A percentile compares a stretch with the other conserved stretches of the same genome.
phyloP scores from a whole-genome alignment of 2,329 filamentous ascomycete genomes.

The Drechslera avenae region DNA sequence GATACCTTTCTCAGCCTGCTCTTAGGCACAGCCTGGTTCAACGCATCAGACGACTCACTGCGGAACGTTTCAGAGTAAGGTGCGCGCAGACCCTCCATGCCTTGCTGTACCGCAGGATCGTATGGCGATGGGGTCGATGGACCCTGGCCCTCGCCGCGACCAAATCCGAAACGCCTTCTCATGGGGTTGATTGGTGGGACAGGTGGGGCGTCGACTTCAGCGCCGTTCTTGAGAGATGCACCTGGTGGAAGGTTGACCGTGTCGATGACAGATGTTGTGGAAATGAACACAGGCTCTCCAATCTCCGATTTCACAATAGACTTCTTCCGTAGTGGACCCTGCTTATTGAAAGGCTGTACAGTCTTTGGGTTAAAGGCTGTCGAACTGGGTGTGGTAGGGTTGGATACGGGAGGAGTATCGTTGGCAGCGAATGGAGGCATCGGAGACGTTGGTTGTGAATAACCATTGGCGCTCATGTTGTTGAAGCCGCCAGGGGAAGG shows the following conservation, averaged over 20 bases:
- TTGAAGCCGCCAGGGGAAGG: slow-evolving; percentile 45
- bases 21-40: slow-evolving; percentile 43
- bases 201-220: slow-evolving; percentile 47
- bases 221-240: slow-evolving; percentile 60
- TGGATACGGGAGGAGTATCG: slow-evolving; percentile 60
- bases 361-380: slow-evolving; percentile 39
- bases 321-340: slow-evolving; percentile 56
- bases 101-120: slow-evolving; percentile 48
- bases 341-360: slow-evolving; percentile 35
- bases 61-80: slow-evolving; percentile 44
- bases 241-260: slow-evolving; percentile 63
- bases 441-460: slow-evolving; percentile 51
- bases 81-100: slow-evolving; percentile 39
- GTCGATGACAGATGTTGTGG: slow-evolving; percentile 63
- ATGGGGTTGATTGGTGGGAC: slow-evolving; percentile 66
- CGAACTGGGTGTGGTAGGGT: slow-evolving; percentile 51
- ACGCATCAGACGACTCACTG: slow-evolving; percentile 53
- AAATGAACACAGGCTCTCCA: slow-evolving; percentile 63
- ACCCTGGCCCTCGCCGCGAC: slow-evolving; percentile 44
- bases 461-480: slow-evolving; percentile 40
- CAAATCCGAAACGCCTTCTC: slow-evolving; percentile 56
- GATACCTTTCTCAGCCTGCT: slow-evolving; percentile 55
- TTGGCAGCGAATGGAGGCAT: slow-evolving; percentile 57
- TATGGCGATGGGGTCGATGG: slow-evolving; percentile 17
- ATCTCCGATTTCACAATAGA: slow-evolving; percentile 66